These are phyloP conservation scores for Sabuloglossum arenarium DNA, from an alignment of 495 filamentous ascomycete species.

Conservation along the genomic window DNA sequence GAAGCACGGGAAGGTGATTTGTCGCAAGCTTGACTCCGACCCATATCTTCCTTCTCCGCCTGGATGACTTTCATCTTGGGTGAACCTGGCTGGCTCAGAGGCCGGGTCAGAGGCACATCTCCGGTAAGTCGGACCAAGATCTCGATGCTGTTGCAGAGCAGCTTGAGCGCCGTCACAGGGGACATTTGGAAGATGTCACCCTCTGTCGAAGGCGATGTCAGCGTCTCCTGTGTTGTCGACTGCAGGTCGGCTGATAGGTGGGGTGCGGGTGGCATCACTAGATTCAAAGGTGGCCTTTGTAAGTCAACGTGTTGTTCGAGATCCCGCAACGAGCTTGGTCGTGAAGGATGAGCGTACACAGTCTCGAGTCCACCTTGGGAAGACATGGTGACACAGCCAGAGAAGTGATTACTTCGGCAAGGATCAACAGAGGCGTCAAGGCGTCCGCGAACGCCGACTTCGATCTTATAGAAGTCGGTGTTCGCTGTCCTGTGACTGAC, in stretches of 20 bases:
- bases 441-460: background rate
- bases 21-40: constrained; percentile 26
- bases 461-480: background rate
- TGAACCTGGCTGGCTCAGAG: constrained; percentile 33
- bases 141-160: constrained; percentile 54
- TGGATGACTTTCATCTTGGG: constrained; percentile 38
- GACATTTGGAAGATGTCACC: constrained; percentile 49
- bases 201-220: background rate
- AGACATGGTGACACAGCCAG: background rate
- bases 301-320: background rate
- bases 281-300: background rate
- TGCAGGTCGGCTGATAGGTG: constrained; percentile 13
- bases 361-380: background rate
- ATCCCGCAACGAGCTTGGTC: background rate
- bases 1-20: background rate
- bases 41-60: constrained; percentile 34
- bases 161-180: constrained; percentile 54
- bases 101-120: constrained; percentile 54
- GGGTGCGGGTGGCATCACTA: constrained; percentile 10
- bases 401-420: no score
- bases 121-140: constrained; percentile 48
- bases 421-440: no score
- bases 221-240: background rate
- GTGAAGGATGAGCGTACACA: background rate
- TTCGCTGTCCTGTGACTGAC: background rate